These are phyloP conservation scores for Asclepias syriaca DNA, from an alignment of 257 asterid species.

Conservation along the genomic window DNA sequence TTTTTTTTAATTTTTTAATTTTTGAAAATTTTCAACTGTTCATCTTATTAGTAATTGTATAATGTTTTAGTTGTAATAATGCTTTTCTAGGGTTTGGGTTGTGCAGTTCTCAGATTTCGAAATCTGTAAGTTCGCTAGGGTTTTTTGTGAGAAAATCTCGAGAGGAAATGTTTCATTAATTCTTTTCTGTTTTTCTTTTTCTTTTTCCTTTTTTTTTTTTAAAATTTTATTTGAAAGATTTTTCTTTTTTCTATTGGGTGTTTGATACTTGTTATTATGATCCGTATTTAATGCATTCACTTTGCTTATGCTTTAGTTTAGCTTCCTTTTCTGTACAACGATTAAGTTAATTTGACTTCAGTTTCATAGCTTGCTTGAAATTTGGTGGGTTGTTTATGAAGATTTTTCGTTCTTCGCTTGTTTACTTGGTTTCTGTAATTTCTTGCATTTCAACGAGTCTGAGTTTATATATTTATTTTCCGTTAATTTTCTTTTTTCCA, in stretches of 20 bases:
- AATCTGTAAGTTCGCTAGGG: slow-evolving; percentile 13
- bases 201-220: not conserved
- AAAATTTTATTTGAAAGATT: not conserved
- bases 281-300: not conserved
- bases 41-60: not conserved
- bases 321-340: not conserved
- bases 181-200: not conserved
- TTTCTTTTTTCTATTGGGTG: too few species aligned
- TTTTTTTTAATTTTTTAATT: too few species aligned
- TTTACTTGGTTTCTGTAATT: not conserved
- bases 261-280: not conserved
- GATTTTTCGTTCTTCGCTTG: not conserved
- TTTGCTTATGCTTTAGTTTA: not conserved
- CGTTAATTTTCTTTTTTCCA: slow-evolving; percentile 28
- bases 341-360: not conserved
- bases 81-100: slow-evolving; percentile 19
- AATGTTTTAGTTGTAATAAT: not conserved
- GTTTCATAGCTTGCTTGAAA: not conserved
- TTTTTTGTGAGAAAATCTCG: slow-evolving; percentile 15
- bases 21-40: not conserved
- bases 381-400: not conserved
- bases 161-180: not conserved
- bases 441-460: not conserved
- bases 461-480: slow-evolving; percentile 3
- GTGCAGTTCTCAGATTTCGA: slow-evolving; percentile 18